Percentiles rank a stretch among this genome's conserved stretches.
Conservation (phyloP, 2,329 filamentous ascomycete species). For the Chaetomium globosum region DNA sequence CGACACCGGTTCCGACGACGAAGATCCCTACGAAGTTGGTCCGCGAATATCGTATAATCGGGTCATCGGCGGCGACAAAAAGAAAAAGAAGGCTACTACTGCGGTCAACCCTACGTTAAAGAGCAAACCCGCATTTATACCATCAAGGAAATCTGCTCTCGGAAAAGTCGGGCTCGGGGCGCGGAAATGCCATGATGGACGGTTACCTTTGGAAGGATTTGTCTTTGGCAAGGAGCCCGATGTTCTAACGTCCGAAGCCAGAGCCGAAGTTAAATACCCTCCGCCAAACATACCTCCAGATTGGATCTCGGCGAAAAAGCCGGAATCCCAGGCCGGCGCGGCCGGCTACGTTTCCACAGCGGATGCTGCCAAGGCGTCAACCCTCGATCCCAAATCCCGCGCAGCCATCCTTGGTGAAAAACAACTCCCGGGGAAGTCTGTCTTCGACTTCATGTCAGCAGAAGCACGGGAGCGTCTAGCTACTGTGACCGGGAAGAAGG, state of each 20-base stretch:
- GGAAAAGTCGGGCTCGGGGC: constrained; percentile 50
- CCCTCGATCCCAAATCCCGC: constrained; percentile 73
- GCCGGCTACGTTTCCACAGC: constrained; percentile 65
- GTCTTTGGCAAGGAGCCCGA: constrained; percentile 62
- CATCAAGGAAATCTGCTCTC: constrained; percentile 59
- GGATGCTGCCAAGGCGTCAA: constrained; percentile 76
- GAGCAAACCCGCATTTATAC: constrained; percentile 73
- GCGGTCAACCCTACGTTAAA: constrained; percentile 65
- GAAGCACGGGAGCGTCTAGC: constrained; percentile 76
- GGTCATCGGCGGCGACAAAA: constrained; percentile 78
- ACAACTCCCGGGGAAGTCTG: constrained; percentile 83
- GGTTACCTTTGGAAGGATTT: constrained; percentile 78
- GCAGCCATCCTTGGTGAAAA: constrained; percentile 80
- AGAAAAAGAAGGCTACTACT: constrained; percentile 65
- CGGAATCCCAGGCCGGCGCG: constrained; percentile 41
- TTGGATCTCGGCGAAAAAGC: constrained; percentile 68
- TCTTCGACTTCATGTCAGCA: constrained; percentile 88
- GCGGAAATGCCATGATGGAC: constrained; percentile 80
- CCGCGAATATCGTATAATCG: constrained; percentile 87
- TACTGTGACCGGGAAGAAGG: constrained; percentile 70
- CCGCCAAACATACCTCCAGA: constrained; percentile 69
- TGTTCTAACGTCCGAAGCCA: constrained; percentile 51
- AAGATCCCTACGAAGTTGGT: constrained; percentile 90
- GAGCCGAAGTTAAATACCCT: constrained; percentile 54
- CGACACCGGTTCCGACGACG: constrained; percentile 91